A percentile compares a stretch with the other conserved stretches of the same genome.
These are phyloP conservation scores for Penicillium psychrofluorescens DNA, from an alignment of 495 filamentous ascomycete genomes.

Conservation along the genomic window DNA sequence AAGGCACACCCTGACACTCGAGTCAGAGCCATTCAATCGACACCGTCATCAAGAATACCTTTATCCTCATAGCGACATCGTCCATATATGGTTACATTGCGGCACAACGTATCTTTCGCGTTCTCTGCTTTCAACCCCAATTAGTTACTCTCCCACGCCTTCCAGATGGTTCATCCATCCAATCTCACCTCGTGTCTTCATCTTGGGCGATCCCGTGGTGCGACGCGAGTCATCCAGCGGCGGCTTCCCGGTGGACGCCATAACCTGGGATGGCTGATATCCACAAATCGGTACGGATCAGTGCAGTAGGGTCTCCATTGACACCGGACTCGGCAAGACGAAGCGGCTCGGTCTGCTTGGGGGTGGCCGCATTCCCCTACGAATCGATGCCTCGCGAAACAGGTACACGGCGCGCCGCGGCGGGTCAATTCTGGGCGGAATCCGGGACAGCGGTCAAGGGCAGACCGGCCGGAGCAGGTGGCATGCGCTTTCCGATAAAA, in stretches of 20 bases:
- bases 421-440: constrained; percentile 13
- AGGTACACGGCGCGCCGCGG: constrained; percentile 10
- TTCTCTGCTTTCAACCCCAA: constrained; percentile 38
- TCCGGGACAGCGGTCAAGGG: not conserved
- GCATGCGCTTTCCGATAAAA: constrained; percentile 1
- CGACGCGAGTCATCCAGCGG: constrained; percentile 39
- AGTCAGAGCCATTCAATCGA: too few species aligned
- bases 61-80: constrained; percentile 88
- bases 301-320: constrained; percentile 37
- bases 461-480: too few species aligned
- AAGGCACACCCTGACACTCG: constrained; percentile 64
- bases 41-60: constrained; percentile 29
- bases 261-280: constrained; percentile 19
- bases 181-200: constrained; percentile 54
- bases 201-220: constrained; percentile 50
- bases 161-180: not conserved
- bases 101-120: constrained; percentile 81
- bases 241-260: constrained; percentile 39
- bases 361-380: constrained; percentile 40
- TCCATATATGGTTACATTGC: constrained; percentile 91
- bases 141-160: constrained; percentile 3
- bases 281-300: constrained; percentile 29
- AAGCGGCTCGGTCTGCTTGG: constrained; percentile 21
- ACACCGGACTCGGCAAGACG: constrained; percentile 20
- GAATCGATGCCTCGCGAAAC: constrained; percentile 6